These are phyloP conservation scores for Colletotrichum sp. DNA, from an alignment of 2,329 filamentous ascomycete species.

Conservation along the genomic window DNA sequence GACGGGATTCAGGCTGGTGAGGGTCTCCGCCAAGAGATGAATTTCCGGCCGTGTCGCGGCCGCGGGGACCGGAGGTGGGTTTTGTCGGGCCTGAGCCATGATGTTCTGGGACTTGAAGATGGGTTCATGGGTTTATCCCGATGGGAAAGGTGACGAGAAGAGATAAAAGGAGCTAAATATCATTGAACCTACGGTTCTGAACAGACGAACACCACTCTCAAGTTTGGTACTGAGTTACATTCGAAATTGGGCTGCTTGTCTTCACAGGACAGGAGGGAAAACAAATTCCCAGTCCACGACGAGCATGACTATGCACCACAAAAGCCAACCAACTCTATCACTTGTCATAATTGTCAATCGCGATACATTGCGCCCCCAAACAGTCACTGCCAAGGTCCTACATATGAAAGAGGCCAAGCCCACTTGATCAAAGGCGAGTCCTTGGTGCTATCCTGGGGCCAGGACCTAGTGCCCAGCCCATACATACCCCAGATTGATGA, in stretches of 20 bases:
- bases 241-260: not conserved
- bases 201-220: not conserved
- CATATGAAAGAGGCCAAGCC: not conserved
- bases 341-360: not conserved
- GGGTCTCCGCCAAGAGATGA: not conserved
- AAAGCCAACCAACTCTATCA: not conserved
- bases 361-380: not conserved
- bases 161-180: not conserved
- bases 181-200: not conserved
- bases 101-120: not conserved
- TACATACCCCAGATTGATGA: not conserved
- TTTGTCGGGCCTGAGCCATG: not conserved
- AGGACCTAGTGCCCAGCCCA: not conserved
- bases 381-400: not conserved
- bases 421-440: not conserved
- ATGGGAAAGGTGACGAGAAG: not conserved
- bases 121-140: not conserved
- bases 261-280: not conserved
- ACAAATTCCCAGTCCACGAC: not conserved
- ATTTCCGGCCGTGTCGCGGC: not conserved
- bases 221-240: not conserved
- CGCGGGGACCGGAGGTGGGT: not conserved
- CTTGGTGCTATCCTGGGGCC: not conserved
- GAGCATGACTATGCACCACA: not conserved
- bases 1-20: not conserved